A percentile compares a stretch with the other conserved stretches of the same genome.
Evolutionary conservation across 805 yeast genomes (phyloP).

Genomic region (Maudiozyma bulderi): DNA sequence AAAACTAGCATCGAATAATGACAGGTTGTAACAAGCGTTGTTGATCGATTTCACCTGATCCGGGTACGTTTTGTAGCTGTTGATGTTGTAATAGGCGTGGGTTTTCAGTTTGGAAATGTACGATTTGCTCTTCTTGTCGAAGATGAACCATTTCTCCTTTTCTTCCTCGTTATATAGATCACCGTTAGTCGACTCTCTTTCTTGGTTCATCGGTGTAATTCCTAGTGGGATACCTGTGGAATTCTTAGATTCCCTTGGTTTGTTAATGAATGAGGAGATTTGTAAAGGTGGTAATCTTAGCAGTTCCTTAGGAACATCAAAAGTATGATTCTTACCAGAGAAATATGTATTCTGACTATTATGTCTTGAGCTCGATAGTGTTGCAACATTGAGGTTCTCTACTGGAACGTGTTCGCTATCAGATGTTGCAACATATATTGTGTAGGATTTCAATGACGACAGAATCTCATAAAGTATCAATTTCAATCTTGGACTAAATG

Average conservation of each 20-base stretch:
- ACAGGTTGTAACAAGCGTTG: conserved; percentile 23
- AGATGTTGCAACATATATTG: conserved; percentile 16
- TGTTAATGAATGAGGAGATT: conserved; percentile 23
- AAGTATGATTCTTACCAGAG: neutral
- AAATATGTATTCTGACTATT: neutral
- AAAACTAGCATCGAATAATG: conserved; percentile 23
- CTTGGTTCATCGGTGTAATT: neutral
- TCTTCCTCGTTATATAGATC: neutral
- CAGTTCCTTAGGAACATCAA: conserved; percentile 17
- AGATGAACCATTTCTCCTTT: conserved; percentile 16
- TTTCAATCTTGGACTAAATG: conserved; percentile 22
- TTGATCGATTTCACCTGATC: conserved; percentile 15
- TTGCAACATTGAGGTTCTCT: neutral
- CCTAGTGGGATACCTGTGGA: conserved; percentile 4
- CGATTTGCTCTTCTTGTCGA: conserved; percentile 11
- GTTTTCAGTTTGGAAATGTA: conserved; percentile 14
- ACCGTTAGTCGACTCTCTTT: conserved; percentile 1
- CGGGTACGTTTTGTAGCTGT: conserved; percentile 16
- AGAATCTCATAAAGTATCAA: conserved; percentile 25
- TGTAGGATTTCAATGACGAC: conserved; percentile 23
- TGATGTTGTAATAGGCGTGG: conserved; percentile 22
- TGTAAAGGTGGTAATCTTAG: conserved; percentile 25
- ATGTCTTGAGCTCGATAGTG: neutral
- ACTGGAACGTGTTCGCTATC: neutral
- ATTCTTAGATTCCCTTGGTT: neutral